Percentiles rank a stretch among this genome's conserved stretches.
Conservation (phyloP, 2,329 filamentous ascomycete species). For the Calonectria ilicicola region DNA sequence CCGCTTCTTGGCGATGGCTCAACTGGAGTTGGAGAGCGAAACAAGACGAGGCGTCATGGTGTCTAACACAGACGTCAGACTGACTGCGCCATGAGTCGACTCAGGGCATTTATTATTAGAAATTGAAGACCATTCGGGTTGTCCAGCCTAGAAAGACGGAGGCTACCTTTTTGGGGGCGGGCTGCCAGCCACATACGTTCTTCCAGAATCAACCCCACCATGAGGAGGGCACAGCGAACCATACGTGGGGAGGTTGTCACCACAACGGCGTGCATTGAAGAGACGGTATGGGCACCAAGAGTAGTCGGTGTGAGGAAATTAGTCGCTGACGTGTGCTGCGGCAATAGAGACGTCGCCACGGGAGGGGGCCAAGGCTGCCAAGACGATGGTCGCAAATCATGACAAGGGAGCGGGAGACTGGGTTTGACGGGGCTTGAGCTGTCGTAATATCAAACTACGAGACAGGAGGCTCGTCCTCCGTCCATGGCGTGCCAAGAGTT, state of each 20-base stretch:
- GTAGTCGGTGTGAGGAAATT: conserved; percentile 32
- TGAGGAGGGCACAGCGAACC: not conserved
- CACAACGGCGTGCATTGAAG: not conserved
- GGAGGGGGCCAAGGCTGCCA: conserved; percentile 4
- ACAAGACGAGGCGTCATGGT: not conserved
- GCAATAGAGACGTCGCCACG: conserved; percentile 6
- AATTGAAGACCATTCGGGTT: not conserved
- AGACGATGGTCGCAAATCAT: conserved; percentile 14
- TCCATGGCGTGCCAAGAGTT: not conserved
- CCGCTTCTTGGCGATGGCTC: not conserved
- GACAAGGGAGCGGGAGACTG: conserved; percentile 23
- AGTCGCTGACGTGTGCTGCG: conserved; percentile 39
- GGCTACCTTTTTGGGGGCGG: not conserved
- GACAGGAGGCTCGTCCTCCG: not conserved
- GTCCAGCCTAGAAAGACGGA: not conserved
- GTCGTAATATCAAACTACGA: conserved; percentile 24
- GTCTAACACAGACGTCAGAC: not conserved
- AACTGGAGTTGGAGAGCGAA: not conserved
- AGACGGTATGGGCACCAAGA: not conserved
- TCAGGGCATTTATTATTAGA: conserved; percentile 14
- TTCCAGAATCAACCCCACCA: not conserved
- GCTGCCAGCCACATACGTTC: not conserved
- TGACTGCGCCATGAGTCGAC: not conserved
- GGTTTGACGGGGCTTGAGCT: not conserved
- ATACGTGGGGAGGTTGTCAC: conserved; percentile 12